phyloP scores from a whole-genome alignment of 306 rosid species.

The Mimosa bimucronata region DNA sequence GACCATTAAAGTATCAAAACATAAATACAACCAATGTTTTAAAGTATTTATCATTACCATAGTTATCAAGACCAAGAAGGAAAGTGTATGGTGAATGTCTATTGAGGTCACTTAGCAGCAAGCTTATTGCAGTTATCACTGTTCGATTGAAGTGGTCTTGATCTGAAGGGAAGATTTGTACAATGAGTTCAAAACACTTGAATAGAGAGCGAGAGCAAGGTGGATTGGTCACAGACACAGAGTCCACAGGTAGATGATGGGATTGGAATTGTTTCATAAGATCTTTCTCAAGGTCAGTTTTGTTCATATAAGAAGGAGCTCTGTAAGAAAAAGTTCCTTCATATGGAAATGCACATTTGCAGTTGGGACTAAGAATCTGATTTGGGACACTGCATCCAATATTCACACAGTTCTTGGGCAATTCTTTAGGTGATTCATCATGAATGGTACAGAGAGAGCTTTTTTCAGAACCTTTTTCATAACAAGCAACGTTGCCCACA shows the following conservation, averaged over 20 bases:
- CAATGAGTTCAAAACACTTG: slow-evolving; percentile 35
- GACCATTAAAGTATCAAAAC: background rate
- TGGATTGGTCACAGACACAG: slow-evolving; percentile 41
- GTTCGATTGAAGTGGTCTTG: slow-evolving; percentile 49
- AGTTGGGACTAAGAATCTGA: slow-evolving; percentile 53
- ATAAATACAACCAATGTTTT: slow-evolving; percentile 30
- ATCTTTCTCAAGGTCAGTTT: slow-evolving; percentile 21
- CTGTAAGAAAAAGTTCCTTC: slow-evolving; percentile 51
- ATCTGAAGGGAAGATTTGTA: slow-evolving; percentile 51
- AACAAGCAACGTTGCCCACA: slow-evolving; percentile 48
- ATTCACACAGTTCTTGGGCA: slow-evolving; percentile 33
- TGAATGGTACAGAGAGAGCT: slow-evolving; percentile 42
- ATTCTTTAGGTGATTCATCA: slow-evolving; percentile 18
- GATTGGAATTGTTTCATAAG: slow-evolving; percentile 27
- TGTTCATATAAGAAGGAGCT: slow-evolving; percentile 52
- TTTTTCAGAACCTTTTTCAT: slow-evolving; percentile 5
- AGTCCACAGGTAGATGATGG: slow-evolving; percentile 42
- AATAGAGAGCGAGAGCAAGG: background rate
- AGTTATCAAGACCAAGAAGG: slow-evolving; percentile 30
- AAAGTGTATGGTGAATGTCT: slow-evolving; percentile 19
- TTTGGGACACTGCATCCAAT: slow-evolving; percentile 30
- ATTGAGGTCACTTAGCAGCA: slow-evolving; percentile 52
- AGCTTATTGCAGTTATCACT: slow-evolving; percentile 40
- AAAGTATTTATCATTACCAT: slow-evolving; percentile 12
- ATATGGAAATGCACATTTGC: slow-evolving; percentile 65